These are phyloP conservation scores for Moesziomyces antarcticus DNA, from an alignment of 1,284 basidiomycete species.

Conservation along the genomic window DNA sequence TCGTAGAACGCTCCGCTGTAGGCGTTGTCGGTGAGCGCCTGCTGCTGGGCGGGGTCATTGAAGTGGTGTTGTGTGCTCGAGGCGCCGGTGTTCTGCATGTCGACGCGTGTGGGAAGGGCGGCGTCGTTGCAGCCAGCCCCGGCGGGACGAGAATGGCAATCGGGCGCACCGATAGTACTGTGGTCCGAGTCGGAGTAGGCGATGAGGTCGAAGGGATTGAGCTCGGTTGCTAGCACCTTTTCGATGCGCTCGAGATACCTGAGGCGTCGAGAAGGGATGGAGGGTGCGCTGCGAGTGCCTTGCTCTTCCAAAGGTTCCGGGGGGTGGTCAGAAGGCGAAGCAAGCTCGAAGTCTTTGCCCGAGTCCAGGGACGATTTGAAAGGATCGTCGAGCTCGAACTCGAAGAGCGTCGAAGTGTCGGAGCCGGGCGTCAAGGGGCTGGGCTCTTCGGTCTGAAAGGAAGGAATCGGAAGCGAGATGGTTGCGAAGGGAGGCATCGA, in stretches of 20 bases:
- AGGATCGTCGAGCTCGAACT: slow-evolving; percentile 19
- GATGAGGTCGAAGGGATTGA: slow-evolving; percentile 39
- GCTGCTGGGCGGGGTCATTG: slow-evolving; percentile 9
- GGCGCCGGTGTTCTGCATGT: slow-evolving; percentile 25
- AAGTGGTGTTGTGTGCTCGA: neutral
- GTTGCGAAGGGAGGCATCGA: slow-evolving; percentile 25
- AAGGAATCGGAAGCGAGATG: slow-evolving; percentile 10
- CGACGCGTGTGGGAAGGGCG: slow-evolving; percentile 9
- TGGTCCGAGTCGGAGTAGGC: slow-evolving; percentile 14
- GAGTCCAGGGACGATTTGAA: slow-evolving; percentile 3
- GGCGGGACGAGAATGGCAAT: slow-evolving; percentile 9
- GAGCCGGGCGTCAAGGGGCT: slow-evolving; percentile 39
- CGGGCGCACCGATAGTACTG: neutral
- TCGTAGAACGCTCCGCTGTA: slow-evolving; percentile 38
- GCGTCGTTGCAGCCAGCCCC: slow-evolving; percentile 10
- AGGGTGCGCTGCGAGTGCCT: neutral
- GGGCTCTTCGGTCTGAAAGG: slow-evolving; percentile 17
- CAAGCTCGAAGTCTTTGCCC: slow-evolving; percentile 12
- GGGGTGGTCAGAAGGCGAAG: slow-evolving; percentile 31
- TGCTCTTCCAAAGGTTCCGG: neutral
- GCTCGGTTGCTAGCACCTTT: slow-evolving; percentile 32
- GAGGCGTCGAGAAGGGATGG: slow-evolving; percentile 9
- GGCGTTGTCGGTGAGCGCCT: slow-evolving; percentile 1
- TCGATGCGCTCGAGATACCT: slow-evolving; percentile 35
- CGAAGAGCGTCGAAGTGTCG: slow-evolving; percentile 37